Evolutionary conservation across 805 yeast genomes (phyloP), one percentile per base, ranked within the genome.

Genomic region (Metschnikowia cerradonensis): DNA sequence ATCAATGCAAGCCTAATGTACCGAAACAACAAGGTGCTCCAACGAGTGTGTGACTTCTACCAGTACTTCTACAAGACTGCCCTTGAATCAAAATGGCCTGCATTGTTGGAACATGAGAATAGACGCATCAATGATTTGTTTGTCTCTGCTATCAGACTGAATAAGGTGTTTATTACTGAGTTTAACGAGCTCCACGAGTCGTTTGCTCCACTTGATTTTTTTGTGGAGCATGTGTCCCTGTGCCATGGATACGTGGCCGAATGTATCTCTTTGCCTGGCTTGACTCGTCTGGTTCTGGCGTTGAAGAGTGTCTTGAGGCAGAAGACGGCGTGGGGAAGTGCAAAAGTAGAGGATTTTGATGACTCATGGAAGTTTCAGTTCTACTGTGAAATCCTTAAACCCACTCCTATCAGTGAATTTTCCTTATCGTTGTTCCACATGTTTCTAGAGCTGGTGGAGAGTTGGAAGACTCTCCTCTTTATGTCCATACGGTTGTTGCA

Each of bases 301-400:
- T 10, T 40, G 33, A 40, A 40, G n/a, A 30, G 10, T 10, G 11
- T 40, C 8, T 42, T 42, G 45, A 32, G 30, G 22, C 31, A 33
- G 8, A 42, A 42, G 22, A 33, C 37, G 2, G 33, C 14, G 8
- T 42, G 53, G 20, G 52, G 49, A 8, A 19, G 23, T 3, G 41
- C 45, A 20, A 31, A 23, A 5, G 35, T 43, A 7, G 38, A 49
- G 53, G 48, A 48, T 11, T 36, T 22, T 8, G 52, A 47, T n/a
- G 39, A 42, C 19, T 40, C 53, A 8, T 53, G 56, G 56, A 53
- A 53, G 31, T 49, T 53, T 15, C 39, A 38, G 8, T 53, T 53
- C 20, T 48, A 48, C 42, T 42, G 52, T 36, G 52, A 51, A 11
- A 47, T 51, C 2, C 49, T 51, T 10, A 42, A 39, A 26, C 50